A percentile compares a stretch with the other conserved stretches of the same genome.
phyloP scores from a whole-genome alignment of 192 early-diverging fungal species.

The Bifiguratus adelaidae region DNA sequence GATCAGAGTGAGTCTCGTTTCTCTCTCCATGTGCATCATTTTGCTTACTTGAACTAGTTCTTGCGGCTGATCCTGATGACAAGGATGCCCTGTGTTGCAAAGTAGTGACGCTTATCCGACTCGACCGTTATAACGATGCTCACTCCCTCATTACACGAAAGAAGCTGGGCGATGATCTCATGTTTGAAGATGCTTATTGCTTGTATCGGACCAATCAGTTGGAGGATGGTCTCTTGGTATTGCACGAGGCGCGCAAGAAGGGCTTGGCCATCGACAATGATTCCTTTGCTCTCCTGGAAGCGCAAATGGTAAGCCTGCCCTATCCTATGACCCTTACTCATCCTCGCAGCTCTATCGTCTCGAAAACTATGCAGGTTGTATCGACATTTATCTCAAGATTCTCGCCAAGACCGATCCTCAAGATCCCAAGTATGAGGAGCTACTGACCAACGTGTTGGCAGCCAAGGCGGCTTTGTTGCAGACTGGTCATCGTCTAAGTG shows the following conservation, averaged over 20 bases:
- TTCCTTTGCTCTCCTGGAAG: slow-evolving; percentile 44
- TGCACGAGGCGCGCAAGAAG: slow-evolving; percentile 16
- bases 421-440: slow-evolving; percentile 31
- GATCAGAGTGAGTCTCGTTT: slow-evolving; percentile 35
- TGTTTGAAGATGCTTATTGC: slow-evolving; percentile 52
- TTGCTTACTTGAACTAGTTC: slow-evolving; percentile 11
- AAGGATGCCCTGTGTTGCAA: slow-evolving; percentile 43
- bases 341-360: slow-evolving; percentile 33
- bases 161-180: slow-evolving; percentile 22
- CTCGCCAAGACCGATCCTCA: slow-evolving; percentile 24
- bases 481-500: slow-evolving; percentile 15
- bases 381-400: slow-evolving; percentile 27
- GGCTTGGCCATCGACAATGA: slow-evolving; percentile 11
- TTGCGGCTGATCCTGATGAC: slow-evolving; percentile 30
- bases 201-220: slow-evolving; percentile 51
- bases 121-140: slow-evolving; percentile 43
- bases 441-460: slow-evolving; percentile 36
- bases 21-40: neutral
- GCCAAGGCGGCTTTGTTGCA: slow-evolving; percentile 38
- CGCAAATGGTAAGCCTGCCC: slow-evolving; percentile 44
- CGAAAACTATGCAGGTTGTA: slow-evolving; percentile 36
- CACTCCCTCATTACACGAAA: slow-evolving; percentile 26
- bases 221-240: slow-evolving; percentile 25
- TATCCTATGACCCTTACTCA: neutral
- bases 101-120: slow-evolving; percentile 39